Conservation (phyloP, 208 protist genomes). For the Trichomonas vaginalis region DNA sequence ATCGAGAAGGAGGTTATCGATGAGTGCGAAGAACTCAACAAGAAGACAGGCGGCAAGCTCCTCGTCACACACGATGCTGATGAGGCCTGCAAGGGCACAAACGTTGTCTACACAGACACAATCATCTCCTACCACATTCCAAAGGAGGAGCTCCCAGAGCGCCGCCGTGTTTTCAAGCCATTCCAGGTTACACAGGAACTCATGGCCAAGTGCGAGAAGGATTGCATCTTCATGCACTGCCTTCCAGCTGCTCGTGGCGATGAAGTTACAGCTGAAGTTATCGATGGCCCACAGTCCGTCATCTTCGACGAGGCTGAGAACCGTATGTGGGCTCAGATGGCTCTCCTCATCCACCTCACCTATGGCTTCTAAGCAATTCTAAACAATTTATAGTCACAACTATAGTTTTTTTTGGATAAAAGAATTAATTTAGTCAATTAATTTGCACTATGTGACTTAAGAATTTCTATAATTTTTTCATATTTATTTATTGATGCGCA, state of each 20-base stretch:
- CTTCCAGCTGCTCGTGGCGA: conserved; percentile 51
- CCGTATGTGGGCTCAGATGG: conserved; percentile 51
- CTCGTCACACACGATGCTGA: neutral
- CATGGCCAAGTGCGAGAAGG: conserved; percentile 42
- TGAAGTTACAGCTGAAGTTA: conserved; percentile 60
- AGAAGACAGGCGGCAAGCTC: conserved; percentile 23
- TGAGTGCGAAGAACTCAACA: conserved; percentile 30
- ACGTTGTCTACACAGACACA: conserved; percentile 43
- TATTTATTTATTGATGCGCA: no score
- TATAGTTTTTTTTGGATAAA: no score
- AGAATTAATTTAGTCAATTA: no score
- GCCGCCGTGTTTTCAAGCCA: neutral
- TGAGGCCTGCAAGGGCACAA: conserved; percentile 37
- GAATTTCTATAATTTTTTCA: no score
- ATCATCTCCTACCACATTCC: neutral
- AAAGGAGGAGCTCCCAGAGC: neutral
- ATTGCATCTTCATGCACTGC: conserved; percentile 66
- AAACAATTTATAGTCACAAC: neutral
- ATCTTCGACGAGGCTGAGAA: conserved; percentile 59
- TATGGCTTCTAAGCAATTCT: neutral
- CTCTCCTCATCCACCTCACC: conserved; percentile 38
- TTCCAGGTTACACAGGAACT: conserved; percentile 29
- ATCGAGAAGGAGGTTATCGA: conserved; percentile 42
- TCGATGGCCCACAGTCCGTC: conserved; percentile 55
- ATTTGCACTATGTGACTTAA: no score